These are phyloP conservation scores for Yamadazyma triangularis DNA, from an alignment of 1,139 yeast genomes.

Conservation along the genomic window DNA sequence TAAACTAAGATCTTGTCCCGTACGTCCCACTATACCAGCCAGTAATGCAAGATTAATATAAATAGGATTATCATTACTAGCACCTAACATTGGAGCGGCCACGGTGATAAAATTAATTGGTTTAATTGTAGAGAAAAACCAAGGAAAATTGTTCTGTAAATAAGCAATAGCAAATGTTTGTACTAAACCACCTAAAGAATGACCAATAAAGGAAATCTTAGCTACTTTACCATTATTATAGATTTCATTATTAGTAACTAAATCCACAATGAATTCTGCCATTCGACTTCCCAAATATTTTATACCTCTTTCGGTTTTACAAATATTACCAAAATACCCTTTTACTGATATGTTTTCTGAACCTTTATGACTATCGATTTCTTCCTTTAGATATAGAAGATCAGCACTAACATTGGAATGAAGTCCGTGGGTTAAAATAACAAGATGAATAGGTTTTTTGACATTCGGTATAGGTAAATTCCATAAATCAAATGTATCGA, in stretches of 20 bases:
- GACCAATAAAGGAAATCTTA: slow-evolving; percentile 83
- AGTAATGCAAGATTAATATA: slow-evolving; percentile 80
- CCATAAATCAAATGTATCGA: slow-evolving; percentile 76
- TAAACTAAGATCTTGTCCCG: slow-evolving; percentile 89
- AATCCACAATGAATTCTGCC: slow-evolving; percentile 69
- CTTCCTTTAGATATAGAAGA: slow-evolving; percentile 80
- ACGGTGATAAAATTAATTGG: slow-evolving; percentile 83
- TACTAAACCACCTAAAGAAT: slow-evolving; percentile 87
- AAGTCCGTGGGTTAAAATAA: slow-evolving; percentile 82
- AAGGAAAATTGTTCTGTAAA: slow-evolving; percentile 57
- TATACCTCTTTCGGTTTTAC: slow-evolving; percentile 88
- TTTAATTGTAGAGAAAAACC: slow-evolving; percentile 57
- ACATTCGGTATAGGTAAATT: slow-evolving; percentile 45
- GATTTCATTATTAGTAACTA: slow-evolving; percentile 39
- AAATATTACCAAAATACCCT: slow-evolving; percentile 79
- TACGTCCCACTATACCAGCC: slow-evolving; percentile 86
- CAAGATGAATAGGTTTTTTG: slow-evolving; percentile 59
- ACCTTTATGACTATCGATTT: slow-evolving; percentile 50
- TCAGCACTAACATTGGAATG: slow-evolving; percentile 90
- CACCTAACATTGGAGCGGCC: slow-evolving; percentile 88
- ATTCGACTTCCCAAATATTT: slow-evolving; percentile 79
- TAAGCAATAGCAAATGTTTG: slow-evolving; percentile 92
- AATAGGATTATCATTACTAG: slow-evolving; percentile 79
- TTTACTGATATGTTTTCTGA: slow-evolving; percentile 66
- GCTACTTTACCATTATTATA: slow-evolving; percentile 35